Base-by-base conservation (phyloP, 129 eudicot species). In the Centaurea solstitialis region DNA sequence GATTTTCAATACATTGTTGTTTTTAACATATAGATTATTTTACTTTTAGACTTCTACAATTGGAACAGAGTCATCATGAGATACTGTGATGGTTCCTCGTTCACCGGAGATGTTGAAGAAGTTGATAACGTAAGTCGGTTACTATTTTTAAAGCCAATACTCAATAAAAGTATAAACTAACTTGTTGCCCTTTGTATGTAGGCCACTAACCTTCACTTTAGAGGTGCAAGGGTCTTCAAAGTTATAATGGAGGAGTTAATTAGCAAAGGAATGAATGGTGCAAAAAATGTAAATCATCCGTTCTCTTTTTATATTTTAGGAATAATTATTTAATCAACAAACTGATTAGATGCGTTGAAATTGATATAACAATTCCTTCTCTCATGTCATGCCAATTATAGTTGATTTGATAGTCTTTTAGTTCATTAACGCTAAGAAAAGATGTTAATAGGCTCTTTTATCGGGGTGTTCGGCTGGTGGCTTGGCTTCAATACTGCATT, bases 61-160 rank as follows among this genome's bases (percentile, higher is more conserved):
- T 90, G 94, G 94, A 90, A 87, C 70, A 80, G 91, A 71, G 86
- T 87, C 13, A 21, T 76, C 43, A 84, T 90, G 85, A 80, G 89
- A 69, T 90, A 90, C n/a, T 90, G 94, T 80, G 94, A 90, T 13
- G 94, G 94, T 7, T 57, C 91, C 30, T 90, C 91, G 7, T 90
- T 87, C 47, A 90, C 91, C 4, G 90, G 94, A 40, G 87, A 89
- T 65, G 91, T 89, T 0, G 91, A 85, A 77, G 79, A 80, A 80
- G 89, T 90, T 7, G 81, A 90, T 80, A 71, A 86, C 0, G 81
- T 81, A 81, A 30, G 70, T 70, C 59, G 22, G 0, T 33, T 61
- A 71, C 37, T 17, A n/a, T 6, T 43, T n/a, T 64, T n/a, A 3
- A 68, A 41, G 17, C 7, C 9, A 65, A 68, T n/a, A 8, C 18